phyloP scores from a whole-genome alignment of 441 rosid genomes.

The Euphorbia celastroides region DNA sequence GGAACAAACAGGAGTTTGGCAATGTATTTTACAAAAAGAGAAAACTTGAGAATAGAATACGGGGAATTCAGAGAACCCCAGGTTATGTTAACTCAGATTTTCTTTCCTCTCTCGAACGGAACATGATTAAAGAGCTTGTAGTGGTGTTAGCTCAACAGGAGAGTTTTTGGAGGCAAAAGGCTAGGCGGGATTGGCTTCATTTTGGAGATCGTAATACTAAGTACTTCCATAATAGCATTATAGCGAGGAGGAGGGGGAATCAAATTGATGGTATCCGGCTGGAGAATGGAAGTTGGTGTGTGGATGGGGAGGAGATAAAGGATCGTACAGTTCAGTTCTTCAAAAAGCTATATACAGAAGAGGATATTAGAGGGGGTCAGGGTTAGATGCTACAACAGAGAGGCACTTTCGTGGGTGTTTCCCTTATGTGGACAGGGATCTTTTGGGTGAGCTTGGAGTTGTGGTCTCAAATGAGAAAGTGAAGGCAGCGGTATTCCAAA shows the following conservation, averaged over 20 bases:
- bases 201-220: not conserved
- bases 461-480: not conserved
- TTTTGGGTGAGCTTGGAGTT: not conserved
- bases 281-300: too few species aligned
- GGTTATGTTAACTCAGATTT: too few species aligned
- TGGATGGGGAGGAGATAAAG: not conserved
- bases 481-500: not conserved
- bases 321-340: too few species aligned
- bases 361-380: not conserved
- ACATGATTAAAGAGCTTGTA: not conserved
- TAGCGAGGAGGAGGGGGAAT: too few species aligned
- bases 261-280: too few species aligned
- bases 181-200: not conserved
- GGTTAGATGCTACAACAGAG: not conserved
- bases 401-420: not conserved
- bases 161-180: not conserved
- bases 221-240: not conserved
- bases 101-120: not conserved
- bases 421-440: not conserved
- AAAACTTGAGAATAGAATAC: not conserved
- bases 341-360: too few species aligned
- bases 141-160: not conserved
- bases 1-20: not conserved
- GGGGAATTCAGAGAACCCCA: not conserved
- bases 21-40: too few species aligned